These are phyloP conservation scores for Dictyostelium citrinum DNA, from an alignment of 78 protist genomes.

Conservation along the genomic window DNA sequence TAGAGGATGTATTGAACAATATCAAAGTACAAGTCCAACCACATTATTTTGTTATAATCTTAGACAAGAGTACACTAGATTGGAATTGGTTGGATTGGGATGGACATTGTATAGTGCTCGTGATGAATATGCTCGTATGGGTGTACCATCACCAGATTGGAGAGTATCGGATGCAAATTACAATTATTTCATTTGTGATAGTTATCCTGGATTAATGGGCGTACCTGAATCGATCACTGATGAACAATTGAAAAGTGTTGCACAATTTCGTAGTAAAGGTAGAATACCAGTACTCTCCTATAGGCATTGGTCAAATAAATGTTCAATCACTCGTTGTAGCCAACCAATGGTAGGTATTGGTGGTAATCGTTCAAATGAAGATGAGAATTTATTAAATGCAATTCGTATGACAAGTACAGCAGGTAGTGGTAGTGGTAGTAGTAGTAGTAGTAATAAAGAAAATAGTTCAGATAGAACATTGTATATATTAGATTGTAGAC, in stretches of 20 bases:
- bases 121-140: slow-evolving; percentile 79
- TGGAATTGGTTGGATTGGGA: slow-evolving; percentile 29
- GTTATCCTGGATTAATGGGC: slow-evolving; percentile 80
- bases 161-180: slow-evolving; percentile 73
- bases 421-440: background rate
- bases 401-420: slow-evolving; percentile 38
- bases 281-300: slow-evolving; percentile 87
- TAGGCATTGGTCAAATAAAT: slow-evolving; percentile 68
- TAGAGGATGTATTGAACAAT: slow-evolving; percentile 41
- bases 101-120: slow-evolving; percentile 53
- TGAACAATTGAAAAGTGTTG: slow-evolving; percentile 46
- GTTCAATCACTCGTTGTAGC: slow-evolving; percentile 80
- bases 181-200: slow-evolving; percentile 57
- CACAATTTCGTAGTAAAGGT: slow-evolving; percentile 82
- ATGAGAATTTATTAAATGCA: slow-evolving; percentile 68
- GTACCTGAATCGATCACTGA: slow-evolving; percentile 75
- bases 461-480: slow-evolving; percentile 18
- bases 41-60: slow-evolving; percentile 27
- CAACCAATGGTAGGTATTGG: slow-evolving; percentile 87
- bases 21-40: background rate
- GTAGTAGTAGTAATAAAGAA: background rate
- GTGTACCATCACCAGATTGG: slow-evolving; percentile 85
- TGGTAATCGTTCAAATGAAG: slow-evolving; percentile 65
- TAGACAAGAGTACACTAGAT: background rate
- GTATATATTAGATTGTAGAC: slow-evolving; percentile 85